Evolutionary conservation across 1,284 basidiomycete genomes (phyloP).

Genomic region (Cutaneotrichosporon spelunceum): DNA sequence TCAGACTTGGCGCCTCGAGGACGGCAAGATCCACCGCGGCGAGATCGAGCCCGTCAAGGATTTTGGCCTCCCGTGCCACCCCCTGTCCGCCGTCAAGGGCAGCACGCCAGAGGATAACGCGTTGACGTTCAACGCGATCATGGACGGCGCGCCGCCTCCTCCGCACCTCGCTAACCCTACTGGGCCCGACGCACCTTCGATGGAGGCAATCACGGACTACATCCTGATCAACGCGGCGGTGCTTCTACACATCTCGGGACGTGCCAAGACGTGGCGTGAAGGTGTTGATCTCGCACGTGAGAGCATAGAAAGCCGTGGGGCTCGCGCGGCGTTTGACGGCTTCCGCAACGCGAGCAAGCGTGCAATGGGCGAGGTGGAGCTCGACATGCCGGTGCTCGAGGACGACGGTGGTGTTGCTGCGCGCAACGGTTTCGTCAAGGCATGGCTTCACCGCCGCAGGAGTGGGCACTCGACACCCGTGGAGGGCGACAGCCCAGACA

Average conservation of each 20-base stretch:
- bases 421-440: conserved; percentile 50
- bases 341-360: conserved; percentile 55
- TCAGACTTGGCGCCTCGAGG: conserved; percentile 55
- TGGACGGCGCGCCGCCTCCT: conserved; percentile 46
- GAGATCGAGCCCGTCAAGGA: conserved; percentile 53
- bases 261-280: conserved; percentile 66
- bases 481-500: conserved; percentile 3
- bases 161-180: conserved; percentile 45
- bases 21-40: conserved; percentile 49
- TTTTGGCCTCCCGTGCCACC: conserved; percentile 71
- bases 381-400: conserved; percentile 33
- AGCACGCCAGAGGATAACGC: conserved; percentile 68
- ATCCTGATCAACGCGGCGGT: conserved; percentile 82
- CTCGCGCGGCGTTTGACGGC: conserved; percentile 65
- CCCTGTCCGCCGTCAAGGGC: conserved; percentile 67
- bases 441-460: conserved; percentile 38
- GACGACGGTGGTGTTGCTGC: conserved; percentile 53
- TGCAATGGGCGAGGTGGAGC: conserved; percentile 47
- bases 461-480: conserved; percentile 18
- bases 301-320: conserved; percentile 68
- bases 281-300: conserved; percentile 70
- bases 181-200: conserved; percentile 53
- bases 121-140: conserved; percentile 53
- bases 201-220: conserved; percentile 70
- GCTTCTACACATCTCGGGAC: conserved; percentile 71